A percentile compares a stretch with the other conserved stretches of the same genome.
phyloP scores from a whole-genome alignment of 1,139 yeast species.

The Candida gigantensis region DNA sequence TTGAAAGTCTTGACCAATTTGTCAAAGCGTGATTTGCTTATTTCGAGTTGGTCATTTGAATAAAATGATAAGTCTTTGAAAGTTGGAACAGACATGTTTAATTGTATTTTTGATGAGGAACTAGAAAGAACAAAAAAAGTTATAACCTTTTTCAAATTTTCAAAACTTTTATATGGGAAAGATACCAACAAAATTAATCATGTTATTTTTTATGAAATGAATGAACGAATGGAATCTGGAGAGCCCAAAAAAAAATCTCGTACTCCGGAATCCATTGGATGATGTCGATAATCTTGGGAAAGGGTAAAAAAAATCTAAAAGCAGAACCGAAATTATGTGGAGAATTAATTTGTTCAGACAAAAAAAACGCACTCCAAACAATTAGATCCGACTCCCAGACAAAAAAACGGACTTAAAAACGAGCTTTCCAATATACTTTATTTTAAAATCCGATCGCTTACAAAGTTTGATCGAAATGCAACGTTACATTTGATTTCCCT shows the following conservation, averaged over 20 bases:
- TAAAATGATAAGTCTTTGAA: constrained; percentile 39
- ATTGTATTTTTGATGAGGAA: not conserved
- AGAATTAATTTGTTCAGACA: not conserved
- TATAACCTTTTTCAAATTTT: not conserved
- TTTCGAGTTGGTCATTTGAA: constrained; percentile 23
- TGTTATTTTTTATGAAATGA: too few species aligned
- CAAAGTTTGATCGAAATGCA: constrained; percentile 7
- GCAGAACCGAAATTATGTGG: not conserved
- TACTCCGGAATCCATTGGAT: not conserved
- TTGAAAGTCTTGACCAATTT: constrained; percentile 23
- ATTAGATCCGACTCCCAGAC: not conserved
- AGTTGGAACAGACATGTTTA: constrained; percentile 27
- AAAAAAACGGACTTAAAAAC: not conserved
- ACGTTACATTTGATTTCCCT: constrained; percentile 12
- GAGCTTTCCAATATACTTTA: too few species aligned
- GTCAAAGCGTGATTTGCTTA: constrained; percentile 28
- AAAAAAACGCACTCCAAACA: not conserved
- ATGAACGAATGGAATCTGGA: too few species aligned
- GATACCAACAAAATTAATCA: too few species aligned
- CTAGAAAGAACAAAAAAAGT: constrained; percentile 1
- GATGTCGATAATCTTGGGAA: not conserved
- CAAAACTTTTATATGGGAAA: not conserved
- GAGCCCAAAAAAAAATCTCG: not conserved
- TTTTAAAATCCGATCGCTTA: not conserved
- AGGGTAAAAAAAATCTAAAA: too few species aligned